Base-by-base conservation (phyloP, 208 protist genomes). In the Naegleria fowleri region DNA sequence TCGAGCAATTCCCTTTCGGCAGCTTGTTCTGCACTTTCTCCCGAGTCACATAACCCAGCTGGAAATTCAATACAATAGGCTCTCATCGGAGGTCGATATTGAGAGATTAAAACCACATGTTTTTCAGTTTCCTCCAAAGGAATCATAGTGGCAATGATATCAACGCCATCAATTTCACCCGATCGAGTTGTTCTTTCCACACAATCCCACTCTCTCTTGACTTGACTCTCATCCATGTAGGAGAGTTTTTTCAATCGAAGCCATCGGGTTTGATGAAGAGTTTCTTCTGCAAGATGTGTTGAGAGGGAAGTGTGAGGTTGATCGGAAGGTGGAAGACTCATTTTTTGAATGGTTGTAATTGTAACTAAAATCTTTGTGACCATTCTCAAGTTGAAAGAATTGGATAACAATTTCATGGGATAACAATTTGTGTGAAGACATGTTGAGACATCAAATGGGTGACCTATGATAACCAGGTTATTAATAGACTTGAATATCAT, bases 161-260 rank as follows among this genome's bases (percentile, higher is more conserved):
- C 86, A 89, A 89, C 86, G 13, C 48, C 86, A 89, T 89, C 86
- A 89, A 55, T 29, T n/a, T 89, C 48, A 29, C 86, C 22, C 40
- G 9, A 67, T 89, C n/a, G 55, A 22, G 86, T 89, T 40, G 86
- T 75, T 67, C 86, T 58, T 4, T 89, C 86, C 36, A 39, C 22
- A 67, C n/a, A 33, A 89, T 89, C 86, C 86, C 86, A 89, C 55
- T 85, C 40, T 51, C 83, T 86, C 4, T 33, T 19, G 0, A 33
- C 40, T 25, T 36, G 16, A 9, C 0, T 15, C 33, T 86, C 83
- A 48, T 86, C 40, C n/a, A 33, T 48, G 16, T 86, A 86, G 36
- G n/a, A n/a, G 0, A 85, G 19, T 0, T 40, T 85, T 43, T 39
- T 85, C 25, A 43, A 36, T 43, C 43, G 13, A n/a, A 85, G n/a